Base-by-base conservation (phyloP, 495 filamentous ascomycete species). In the Lentithecium fluviatile region DNA sequence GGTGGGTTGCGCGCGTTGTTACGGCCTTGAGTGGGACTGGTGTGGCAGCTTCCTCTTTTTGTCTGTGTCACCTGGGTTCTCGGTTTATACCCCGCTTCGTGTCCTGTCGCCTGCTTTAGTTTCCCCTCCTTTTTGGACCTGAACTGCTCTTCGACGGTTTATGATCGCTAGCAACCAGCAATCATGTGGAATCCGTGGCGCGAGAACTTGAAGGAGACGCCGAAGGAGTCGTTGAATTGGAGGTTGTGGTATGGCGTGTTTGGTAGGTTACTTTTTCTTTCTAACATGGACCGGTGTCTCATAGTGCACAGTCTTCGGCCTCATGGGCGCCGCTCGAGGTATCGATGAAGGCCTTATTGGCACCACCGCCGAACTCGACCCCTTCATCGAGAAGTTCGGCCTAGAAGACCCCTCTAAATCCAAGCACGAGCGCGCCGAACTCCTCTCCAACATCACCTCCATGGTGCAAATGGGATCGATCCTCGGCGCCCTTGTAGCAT, bases 381-480 rank as follows among this genome's bases (percentile, higher is more conserved):
- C 85, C 43, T 90, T 89, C 62, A 79, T 84, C 63, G 61, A 70
- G 4, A 78, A 77, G 43, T 86, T 88, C 74, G 76, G 82, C 20
- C 83, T 85, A 60, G 74, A 69, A 36, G 58, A 73, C 52, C 69
- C 71, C 13, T 80, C 82, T 36, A 75, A 77, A 25, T 59, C 43
- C 48, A 74, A 77, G 34, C 77, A 81, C 49, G 83, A 79, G 36
- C 70, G 75, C 59, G 80, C 82, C 6, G 79, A 86, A 64, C 85
- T 85, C 73, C 83, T 85, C 65, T 85, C 77, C 36, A 88, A 88
- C 72, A 83, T 89, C 23, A 84, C 86, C 0, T 75, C 85, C 13
- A 89, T 89, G 86, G 86, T 88, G 0, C 86, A 88, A 64, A 82
- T 88, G 53, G 86, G 86, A 8, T 83, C 79, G 21, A 82, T 89